Percentiles rank a stretch among this genome's conserved stretches.
These are phyloP conservation scores for Citrus cavaleriei DNA, from an alignment of 345 rosid species.

Conservation along the genomic window DNA sequence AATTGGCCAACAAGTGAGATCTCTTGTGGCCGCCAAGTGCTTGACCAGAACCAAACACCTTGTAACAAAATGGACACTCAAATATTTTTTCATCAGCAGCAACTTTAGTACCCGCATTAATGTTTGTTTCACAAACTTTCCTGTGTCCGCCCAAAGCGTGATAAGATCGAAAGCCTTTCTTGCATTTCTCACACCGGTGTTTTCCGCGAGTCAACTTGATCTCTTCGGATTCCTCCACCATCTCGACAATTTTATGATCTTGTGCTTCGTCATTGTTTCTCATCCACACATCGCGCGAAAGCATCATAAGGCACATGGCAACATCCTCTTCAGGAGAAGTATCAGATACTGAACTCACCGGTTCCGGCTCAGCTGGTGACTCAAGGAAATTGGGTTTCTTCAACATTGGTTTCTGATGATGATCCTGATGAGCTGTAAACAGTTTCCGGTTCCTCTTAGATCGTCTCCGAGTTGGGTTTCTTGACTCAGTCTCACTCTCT, in stretches of 20 bases:
- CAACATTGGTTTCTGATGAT: slow-evolving; percentile 9
- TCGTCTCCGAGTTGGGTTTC: slow-evolving; percentile 57
- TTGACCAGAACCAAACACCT: slow-evolving; percentile 69
- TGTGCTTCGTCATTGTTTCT: slow-evolving; percentile 16
- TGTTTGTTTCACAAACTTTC: slow-evolving; percentile 21
- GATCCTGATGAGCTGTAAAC: slow-evolving; percentile 12
- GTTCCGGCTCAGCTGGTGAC: slow-evolving; percentile 52
- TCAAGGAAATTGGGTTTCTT: slow-evolving; percentile 23
- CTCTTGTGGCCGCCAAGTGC: slow-evolving; percentile 86
- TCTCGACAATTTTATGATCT: slow-evolving; percentile 4
- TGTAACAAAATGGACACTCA: slow-evolving; percentile 62
- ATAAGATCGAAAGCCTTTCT: slow-evolving; percentile 50
- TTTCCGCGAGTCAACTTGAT: slow-evolving; percentile 26
- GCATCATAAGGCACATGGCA: slow-evolving; percentile 93
- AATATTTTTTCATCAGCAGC: slow-evolving; percentile 26
- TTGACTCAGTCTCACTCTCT: slow-evolving; percentile 80
- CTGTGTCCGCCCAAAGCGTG: slow-evolving; percentile 53
- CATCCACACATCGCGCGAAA: slow-evolving; percentile 80
- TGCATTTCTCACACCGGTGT: slow-evolving; percentile 55
- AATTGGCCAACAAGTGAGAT: slow-evolving; percentile 46
- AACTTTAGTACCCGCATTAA: slow-evolving; percentile 16
- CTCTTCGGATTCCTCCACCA: slow-evolving; percentile 30
- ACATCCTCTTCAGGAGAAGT: slow-evolving; percentile 72
- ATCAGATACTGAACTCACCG: slow-evolving; percentile 76
- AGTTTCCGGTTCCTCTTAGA: slow-evolving; percentile 37